A percentile compares a stretch with the other conserved stretches of the same genome.
phyloP scores from a whole-genome alignment of 331 rosid species.

The Pyrus hybrid region DNA sequence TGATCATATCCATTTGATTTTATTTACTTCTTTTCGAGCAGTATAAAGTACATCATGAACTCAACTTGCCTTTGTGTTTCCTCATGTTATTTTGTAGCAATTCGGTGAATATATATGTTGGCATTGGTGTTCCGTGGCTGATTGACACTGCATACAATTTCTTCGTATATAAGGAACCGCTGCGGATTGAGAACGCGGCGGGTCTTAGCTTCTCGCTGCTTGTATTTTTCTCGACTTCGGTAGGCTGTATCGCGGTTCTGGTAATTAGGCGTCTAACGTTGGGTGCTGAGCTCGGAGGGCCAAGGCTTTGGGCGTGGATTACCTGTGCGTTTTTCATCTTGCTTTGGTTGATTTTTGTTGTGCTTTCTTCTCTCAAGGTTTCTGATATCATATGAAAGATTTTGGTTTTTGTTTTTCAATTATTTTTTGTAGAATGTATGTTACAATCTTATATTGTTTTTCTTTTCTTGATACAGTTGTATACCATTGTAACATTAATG shows the following conservation, averaged over 20 bases:
- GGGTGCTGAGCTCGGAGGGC: conserved; percentile 95
- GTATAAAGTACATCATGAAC: not conserved
- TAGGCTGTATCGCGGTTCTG: conserved; percentile 67
- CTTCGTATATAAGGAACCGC: conserved; percentile 60
- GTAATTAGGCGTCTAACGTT: conserved; percentile 61
- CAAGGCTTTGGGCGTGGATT: conserved; percentile 87
- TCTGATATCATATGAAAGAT: conserved; percentile 56
- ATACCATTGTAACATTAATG: not conserved
- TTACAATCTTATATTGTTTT: not conserved
- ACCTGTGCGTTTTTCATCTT: conserved; percentile 62
- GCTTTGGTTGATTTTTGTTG: conserved; percentile 72
- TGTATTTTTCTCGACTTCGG: conserved; percentile 74
- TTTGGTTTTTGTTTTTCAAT: not conserved
- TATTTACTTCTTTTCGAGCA: not conserved
- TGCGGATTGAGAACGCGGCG: conserved; percentile 58
- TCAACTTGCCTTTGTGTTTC: conserved; percentile 2
- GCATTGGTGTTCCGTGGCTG: conserved; percentile 94
- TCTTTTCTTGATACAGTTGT: not conserved
- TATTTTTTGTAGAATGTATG: not conserved
- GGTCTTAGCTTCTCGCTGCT: conserved; percentile 82
- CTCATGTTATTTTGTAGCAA: conserved; percentile 40
- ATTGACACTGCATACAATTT: conserved; percentile 73
- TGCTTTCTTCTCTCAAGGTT: conserved; percentile 70
- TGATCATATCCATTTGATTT: conserved; percentile 1
- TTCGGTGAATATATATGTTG: conserved; percentile 88